Evolutionary conservation across 805 yeast species (phyloP), one percentile per base, ranked within the genome.

Genomic region (Teunomyces funiuensis): DNA sequence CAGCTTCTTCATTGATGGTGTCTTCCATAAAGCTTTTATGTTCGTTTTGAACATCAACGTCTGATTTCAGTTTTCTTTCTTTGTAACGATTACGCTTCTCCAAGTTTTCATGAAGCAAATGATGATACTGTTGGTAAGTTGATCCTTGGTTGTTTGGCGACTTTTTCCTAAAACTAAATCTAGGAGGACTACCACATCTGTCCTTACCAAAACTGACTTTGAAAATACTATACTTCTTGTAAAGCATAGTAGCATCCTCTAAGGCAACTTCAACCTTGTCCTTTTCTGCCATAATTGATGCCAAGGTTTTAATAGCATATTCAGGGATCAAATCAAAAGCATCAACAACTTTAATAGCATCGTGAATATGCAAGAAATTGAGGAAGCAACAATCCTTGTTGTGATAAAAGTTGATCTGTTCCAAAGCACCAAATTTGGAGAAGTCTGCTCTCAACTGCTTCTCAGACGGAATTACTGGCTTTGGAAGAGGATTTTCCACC

Each of bases 121-220:
- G 39, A 31, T 45, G 36, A 36, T 44, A 46, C 42, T 41, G 50
- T 28, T 40, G 45, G 30, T 44, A 44, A 3, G 47, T 41, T 5
- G 42, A 37, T 4, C 47, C 47, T n/a, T 27, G 22, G 19, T 42
- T 34, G 26, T 57, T 69, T 55, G 53, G 65, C 48, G 61, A 63
- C 48, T 55, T 66, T 63, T 68, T 79, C 57, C 61, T 73, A 60
- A 57, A 63, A 50, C 65, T 63, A 42, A 69, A 70, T 64, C 77
- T 84, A 44, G 80, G 83, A 23, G 77, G 87, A 54, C 84, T 84
- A 2, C 85, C 95, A 66, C 95, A 85, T 55, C 95, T 72, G 61
- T 85, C 95, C 53, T 83, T 83, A 34, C 88, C 95, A 61, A 74
- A 85, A 37, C 79, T 76, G 33, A 85, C 79, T 45, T 80, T 79